phyloP scores from a whole-genome alignment of 805 yeast species.

The Peterozyma xylosa region DNA sequence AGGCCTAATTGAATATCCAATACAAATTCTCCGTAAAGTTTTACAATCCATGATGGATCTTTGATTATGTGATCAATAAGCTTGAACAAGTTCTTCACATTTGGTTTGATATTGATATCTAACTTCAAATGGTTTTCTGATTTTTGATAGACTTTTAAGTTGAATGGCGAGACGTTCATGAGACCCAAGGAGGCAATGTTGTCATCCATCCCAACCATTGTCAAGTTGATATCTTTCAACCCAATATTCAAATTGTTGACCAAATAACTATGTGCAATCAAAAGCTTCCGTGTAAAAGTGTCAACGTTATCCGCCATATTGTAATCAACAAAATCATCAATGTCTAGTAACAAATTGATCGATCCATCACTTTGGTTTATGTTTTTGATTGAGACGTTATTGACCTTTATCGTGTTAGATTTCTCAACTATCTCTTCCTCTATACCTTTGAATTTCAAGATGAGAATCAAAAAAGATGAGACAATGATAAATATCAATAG shows the following conservation, averaged over 20 bases:
- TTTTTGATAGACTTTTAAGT: not conserved
- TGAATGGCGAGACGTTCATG: not conserved
- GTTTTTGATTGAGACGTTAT: not conserved
- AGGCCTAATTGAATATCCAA: not conserved
- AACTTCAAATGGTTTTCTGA: not conserved
- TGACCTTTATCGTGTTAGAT: not conserved
- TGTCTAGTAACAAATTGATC: not conserved
- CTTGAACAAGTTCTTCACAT: not conserved
- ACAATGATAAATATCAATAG: not conserved
- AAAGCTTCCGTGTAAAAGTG: not conserved
- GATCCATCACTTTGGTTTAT: not conserved
- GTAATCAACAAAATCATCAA: not conserved
- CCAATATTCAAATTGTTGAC: not conserved
- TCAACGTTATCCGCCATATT: not conserved
- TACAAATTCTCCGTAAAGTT: not conserved
- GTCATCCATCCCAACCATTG: not conserved
- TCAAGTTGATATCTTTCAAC: not conserved
- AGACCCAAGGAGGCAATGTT: not conserved
- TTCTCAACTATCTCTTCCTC: not conserved
- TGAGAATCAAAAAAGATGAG: not conserved
- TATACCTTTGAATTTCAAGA: not conserved
- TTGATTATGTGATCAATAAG: not conserved
- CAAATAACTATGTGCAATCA: not conserved
- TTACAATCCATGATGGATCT: not conserved
- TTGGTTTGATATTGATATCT: not conserved